Evolutionary conservation across 192 early-diverging fungal genomes (phyloP).

Genomic region (Coemansia sp.): DNA sequence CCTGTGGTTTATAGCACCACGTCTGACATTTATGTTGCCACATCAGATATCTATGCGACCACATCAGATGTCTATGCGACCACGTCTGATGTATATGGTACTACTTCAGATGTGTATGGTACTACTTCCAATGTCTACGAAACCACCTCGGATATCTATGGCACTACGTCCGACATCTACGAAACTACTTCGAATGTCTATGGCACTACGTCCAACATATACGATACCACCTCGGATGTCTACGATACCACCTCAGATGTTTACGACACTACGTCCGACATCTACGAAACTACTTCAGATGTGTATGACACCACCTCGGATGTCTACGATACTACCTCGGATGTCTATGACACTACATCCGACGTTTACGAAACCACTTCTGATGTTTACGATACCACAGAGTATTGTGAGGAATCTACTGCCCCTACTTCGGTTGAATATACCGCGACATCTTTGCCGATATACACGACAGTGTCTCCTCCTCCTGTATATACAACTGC

Average conservation of each 20-base stretch:
- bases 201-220: slow-evolving; percentile 5
- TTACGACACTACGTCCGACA: slow-evolving; percentile 9
- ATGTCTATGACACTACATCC: slow-evolving; percentile 8
- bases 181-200: slow-evolving; percentile 1
- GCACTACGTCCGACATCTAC: neutral
- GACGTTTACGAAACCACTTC: slow-evolving; percentile 15
- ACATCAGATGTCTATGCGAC: slow-evolving; percentile 1
- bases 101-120: slow-evolving; percentile 3
- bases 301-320: slow-evolving; percentile 10
- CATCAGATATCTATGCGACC: slow-evolving; percentile 8
- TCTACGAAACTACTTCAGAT: slow-evolving; percentile 9
- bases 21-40: neutral
- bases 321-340: slow-evolving; percentile 1
- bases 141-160: slow-evolving; percentile 1
- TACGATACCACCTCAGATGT: slow-evolving; percentile 5
- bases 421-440: neutral
- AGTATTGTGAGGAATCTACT: neutral
- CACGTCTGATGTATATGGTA: neutral
- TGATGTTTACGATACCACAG: slow-evolving; percentile 4
- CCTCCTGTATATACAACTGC: neutral
- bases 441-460: neutral
- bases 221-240: slow-evolving; percentile 6
- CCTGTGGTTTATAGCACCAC: slow-evolving; percentile 7
- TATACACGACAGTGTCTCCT: neutral
- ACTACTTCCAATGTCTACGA: slow-evolving; percentile 12